Evolutionary conservation across 495 filamentous ascomycete species (phyloP), one percentile per base, ranked within the genome.

Genomic region (Penicillium goetzii): DNA sequence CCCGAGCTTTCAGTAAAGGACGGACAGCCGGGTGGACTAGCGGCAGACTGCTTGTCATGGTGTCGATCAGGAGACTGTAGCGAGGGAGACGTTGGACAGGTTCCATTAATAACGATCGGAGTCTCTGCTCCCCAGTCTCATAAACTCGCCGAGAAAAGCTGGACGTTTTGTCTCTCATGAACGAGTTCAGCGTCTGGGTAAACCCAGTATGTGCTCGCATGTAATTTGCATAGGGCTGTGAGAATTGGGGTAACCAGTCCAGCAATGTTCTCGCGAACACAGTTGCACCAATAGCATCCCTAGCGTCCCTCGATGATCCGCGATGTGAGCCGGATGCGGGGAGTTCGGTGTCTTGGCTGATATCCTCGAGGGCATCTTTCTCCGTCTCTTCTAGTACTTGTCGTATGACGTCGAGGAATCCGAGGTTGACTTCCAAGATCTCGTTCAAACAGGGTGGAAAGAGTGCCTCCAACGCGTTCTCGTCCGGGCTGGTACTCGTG

Each of bases 21-120:
- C 89, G 86, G 52, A 97, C 80, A 1, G 92, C 93, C 19, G 90
- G 89, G 68, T 98, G 92, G 11, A 90, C 86, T 41, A 91, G 82
- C 8, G 94, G 93, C 11, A 99, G 82, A 64, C 87, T 89, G 63
- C 87, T 86, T 56, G 92, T 84, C 75, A 99, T 97, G 64, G 94
- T 93, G 77, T 98, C 96, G 64, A 99, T 97, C 66, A 97, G 88
- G 9, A 99, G 80, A 71, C 90, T 97, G 74, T 99, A 99, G 7
- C 95, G 90, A 41, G 95, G 95, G 56, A 99, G 83, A 26, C 95
- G 84, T 74, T 99, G 95, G 10, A 99, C 93, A 1, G 95, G 95
- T 76, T 99, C 95, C 76, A 98, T 98, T 47, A 98, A 82, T 56
- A 93, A 81, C n/a, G 93, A 97, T 41, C 92, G 91, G 33, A 99